Percentiles rank a stretch among this genome's conserved stretches.
Conservation (phyloP, 352 stramenopile species). For the Globisporangium irregulare region DNA sequence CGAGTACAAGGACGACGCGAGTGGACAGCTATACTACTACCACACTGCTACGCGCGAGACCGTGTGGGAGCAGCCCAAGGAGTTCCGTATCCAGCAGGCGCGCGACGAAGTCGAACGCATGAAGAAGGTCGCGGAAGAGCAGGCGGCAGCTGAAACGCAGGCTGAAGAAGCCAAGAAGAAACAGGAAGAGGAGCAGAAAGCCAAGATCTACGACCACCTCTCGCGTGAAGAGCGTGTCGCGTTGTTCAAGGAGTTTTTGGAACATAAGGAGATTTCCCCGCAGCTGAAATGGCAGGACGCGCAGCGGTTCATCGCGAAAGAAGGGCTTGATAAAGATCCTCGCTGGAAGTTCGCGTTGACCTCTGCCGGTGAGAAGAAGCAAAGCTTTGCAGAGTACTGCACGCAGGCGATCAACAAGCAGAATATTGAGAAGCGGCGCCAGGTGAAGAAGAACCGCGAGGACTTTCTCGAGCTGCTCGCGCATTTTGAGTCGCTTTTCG, state of each 20-base stretch:
- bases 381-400: slow-evolving; percentile 80
- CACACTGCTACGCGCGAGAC: slow-evolving; percentile 67
- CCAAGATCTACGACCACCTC: slow-evolving; percentile 47
- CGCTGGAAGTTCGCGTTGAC: slow-evolving; percentile 64
- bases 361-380: slow-evolving; percentile 80
- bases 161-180: slow-evolving; percentile 28
- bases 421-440: slow-evolving; percentile 60
- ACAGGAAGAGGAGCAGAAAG: slow-evolving; percentile 40
- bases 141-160: slow-evolving; percentile 22
- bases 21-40: slow-evolving; percentile 77
- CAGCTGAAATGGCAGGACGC: slow-evolving; percentile 77
- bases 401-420: slow-evolving; percentile 68
- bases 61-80: slow-evolving; percentile 81
- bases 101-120: slow-evolving; percentile 69
- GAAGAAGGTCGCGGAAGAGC: slow-evolving; percentile 24
- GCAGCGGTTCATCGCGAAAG: slow-evolving; percentile 55
- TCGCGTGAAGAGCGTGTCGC: slow-evolving; percentile 45
- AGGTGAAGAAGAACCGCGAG: slow-evolving; percentile 72
- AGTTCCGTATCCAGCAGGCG: slow-evolving; percentile 73
- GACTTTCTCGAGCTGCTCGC: slow-evolving; percentile 73
- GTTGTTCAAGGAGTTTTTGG: slow-evolving; percentile 70
- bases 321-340: slow-evolving; percentile 51
- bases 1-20: slow-evolving; percentile 77
- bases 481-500: slow-evolving; percentile 44
- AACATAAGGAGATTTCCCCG: slow-evolving; percentile 62